Evolutionary conservation across 1,139 yeast species (phyloP).

Genomic region (Pichia sp.): DNA sequence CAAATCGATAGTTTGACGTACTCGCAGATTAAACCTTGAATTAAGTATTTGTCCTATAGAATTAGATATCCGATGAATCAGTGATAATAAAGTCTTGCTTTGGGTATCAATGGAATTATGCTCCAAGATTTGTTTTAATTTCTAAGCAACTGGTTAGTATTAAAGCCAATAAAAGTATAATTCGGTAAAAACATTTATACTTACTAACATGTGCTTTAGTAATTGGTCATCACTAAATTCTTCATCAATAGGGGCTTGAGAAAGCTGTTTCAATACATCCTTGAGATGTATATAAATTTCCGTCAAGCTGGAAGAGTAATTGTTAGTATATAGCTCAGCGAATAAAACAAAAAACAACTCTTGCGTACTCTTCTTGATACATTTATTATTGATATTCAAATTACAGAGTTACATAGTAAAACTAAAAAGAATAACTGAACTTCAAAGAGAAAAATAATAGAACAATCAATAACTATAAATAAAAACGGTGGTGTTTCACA

Average conservation of each 20-base stretch:
- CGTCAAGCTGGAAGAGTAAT: conserved; percentile 2
- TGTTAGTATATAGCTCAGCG: conserved; percentile 6
- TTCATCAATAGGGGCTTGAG: conserved; percentile 5
- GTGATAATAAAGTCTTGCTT: conserved; percentile 2
- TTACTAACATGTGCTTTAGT: conserved; percentile 6
- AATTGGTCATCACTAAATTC: conserved; percentile 5
- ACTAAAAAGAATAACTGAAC: too few relatives aligned
- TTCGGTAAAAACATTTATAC: too few relatives aligned
- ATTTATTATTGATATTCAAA: neutral
- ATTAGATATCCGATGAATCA: conserved; percentile 5
- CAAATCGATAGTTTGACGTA: too few relatives aligned
- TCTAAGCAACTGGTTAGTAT: conserved; percentile 5
- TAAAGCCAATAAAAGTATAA: too few relatives aligned
- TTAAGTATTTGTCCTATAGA: conserved; percentile 3
- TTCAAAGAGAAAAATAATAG: too few relatives aligned
- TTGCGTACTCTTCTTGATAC: conserved; percentile 7
- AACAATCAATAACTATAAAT: too few relatives aligned
- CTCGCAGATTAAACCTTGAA: conserved; percentile 3
- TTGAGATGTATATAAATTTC: conserved; percentile 11
- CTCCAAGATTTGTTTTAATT: conserved; percentile 2
- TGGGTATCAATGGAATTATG: conserved; percentile 4
- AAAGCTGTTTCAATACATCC: conserved; percentile 4
- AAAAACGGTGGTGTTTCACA: too few relatives aligned
- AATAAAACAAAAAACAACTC: neutral
- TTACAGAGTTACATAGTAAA: too few relatives aligned